Evolutionary conservation across 306 rosid genomes (phyloP), one percentile per base, ranked within the genome.

Genomic region (Medicago ruthenica): DNA sequence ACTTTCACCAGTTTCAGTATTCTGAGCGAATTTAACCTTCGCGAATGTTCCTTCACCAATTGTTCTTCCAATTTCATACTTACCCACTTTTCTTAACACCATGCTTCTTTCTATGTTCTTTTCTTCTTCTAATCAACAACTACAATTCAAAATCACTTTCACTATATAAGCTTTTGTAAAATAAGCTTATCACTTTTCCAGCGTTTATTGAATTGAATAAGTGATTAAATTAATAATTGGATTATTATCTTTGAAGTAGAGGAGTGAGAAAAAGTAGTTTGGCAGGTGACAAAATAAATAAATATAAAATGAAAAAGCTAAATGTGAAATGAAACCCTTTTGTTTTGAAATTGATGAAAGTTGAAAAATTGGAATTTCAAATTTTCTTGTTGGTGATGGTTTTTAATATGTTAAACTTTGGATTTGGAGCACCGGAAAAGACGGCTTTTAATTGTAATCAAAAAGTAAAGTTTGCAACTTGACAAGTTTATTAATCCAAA

Each of bases 11-110:
- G 93, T 89, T 84, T 93, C 97, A 0, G 97, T 90, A 82, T 93
- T 93, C 81, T 90, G 97, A 36, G 95, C 98, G 39, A 93, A 93
- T 84, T 93, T 93, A 0, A 90, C 97, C 85, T 93, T 89, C 1
- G 97, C 98, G 34, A 93, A 93, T 54, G 91, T 93, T 58, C 98
- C 98, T 64, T 90, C 96, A 0, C 98, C 98, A 78, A 90, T 81
- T 60, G 96, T 93, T 83, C 98, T 88, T 71, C 98, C 98, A 74
- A 93, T 77, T 81, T 93, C 98, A 61, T 93, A 93, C 79, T 87
- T 93, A 4, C 98, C 98, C 6, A 93, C 92, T 86, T 93, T 93
- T 79, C 96, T 89, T 58, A 93, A 89, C 80, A 89, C 98, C 98
- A 93, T 92, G 47, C 69, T 18, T 18, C 79, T 36, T 71, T 24